A percentile compares a stretch with the other conserved stretches of the same genome.
Conservation (phyloP, 805 yeast genomes). For the Monosporozyma aquatica region DNA sequence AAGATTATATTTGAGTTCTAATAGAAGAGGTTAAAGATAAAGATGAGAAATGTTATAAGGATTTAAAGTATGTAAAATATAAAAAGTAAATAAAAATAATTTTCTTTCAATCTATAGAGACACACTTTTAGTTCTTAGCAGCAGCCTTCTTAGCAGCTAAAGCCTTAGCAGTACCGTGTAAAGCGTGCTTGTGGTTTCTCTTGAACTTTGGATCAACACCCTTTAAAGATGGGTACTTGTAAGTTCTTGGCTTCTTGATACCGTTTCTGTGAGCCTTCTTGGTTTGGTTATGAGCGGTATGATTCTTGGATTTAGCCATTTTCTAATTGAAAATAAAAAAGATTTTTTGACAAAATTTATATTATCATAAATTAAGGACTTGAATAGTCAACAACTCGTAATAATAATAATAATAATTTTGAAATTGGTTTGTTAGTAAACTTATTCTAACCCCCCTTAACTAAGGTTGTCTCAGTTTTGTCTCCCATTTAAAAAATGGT, state of each 20-base stretch:
- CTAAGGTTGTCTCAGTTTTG: too few species aligned
- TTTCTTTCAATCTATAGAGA: not conserved
- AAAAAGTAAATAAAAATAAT: too few species aligned
- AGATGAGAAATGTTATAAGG: not conserved
- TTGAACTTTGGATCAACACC: constrained; percentile 99
- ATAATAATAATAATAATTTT: too few species aligned
- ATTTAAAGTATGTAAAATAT: constrained; percentile 1
- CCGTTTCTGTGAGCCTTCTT: constrained; percentile 99
- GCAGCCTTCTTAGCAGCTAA: constrained; percentile 73
- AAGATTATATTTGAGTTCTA: too few species aligned
- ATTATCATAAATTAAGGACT: too few species aligned
- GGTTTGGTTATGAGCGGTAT: constrained; percentile 99
- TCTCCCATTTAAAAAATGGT: too few species aligned
- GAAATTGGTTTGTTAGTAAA: too few species aligned
- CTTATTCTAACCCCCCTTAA: too few species aligned
- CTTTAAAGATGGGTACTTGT: constrained; percentile 96
- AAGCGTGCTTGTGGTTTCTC: constrained; percentile 98
- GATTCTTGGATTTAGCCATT: constrained; percentile 99
- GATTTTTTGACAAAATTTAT: not conserved
- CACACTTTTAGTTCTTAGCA: constrained; percentile 12
- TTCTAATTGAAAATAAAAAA: constrained; percentile 16
- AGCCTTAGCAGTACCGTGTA: constrained; percentile 94
- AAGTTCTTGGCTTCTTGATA: constrained; percentile 97
- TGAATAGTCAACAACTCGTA: too few species aligned
- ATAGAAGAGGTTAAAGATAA: too few species aligned